These are phyloP conservation scores for Fusarium camptoceras DNA, from an alignment of 2,329 filamentous ascomycete genomes.

Conservation along the genomic window DNA sequence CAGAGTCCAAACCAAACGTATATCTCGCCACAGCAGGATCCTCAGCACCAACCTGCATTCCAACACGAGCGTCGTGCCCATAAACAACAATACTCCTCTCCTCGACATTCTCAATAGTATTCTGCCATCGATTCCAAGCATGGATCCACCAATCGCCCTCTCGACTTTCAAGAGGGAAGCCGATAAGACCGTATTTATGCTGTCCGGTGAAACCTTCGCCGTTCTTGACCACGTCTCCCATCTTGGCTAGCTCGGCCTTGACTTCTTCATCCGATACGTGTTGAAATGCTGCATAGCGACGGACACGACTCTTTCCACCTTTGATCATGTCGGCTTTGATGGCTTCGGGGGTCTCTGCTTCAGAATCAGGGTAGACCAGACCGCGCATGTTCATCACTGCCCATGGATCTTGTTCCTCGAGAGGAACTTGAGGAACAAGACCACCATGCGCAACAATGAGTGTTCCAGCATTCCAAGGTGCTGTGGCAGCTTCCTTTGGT, in stretches of 20 bases:
- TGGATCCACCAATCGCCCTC: conserved; percentile 32
- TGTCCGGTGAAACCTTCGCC: not conserved
- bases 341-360: not conserved
- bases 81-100: conserved; percentile 76
- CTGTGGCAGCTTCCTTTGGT: not conserved
- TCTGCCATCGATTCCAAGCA: conserved; percentile 39
- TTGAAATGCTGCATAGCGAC: conserved; percentile 11
- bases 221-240: not conserved
- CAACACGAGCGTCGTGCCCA: conserved; percentile 81
- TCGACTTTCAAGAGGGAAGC: conserved; percentile 28
- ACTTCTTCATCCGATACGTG: conserved; percentile 1
- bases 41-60: conserved; percentile 60
- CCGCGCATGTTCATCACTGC: conserved; percentile 90
- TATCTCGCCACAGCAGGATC: conserved; percentile 59
- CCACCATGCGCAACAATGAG: conserved; percentile 81
- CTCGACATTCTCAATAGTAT: conserved; percentile 14
- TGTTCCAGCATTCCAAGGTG: conserved; percentile 36
- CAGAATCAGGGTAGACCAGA: conserved; percentile 63
- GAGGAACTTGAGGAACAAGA: conserved; percentile 75
- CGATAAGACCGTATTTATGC: not conserved
- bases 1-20: conserved; percentile 84
- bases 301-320: conserved; percentile 24
- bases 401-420: conserved; percentile 77
- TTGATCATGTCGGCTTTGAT: conserved; percentile 26
- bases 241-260: not conserved